Evolutionary conservation across 1,284 basidiomycete species (phyloP), one percentile per base, ranked within the genome.

Genomic region (Lignosus rhinocerotis): DNA sequence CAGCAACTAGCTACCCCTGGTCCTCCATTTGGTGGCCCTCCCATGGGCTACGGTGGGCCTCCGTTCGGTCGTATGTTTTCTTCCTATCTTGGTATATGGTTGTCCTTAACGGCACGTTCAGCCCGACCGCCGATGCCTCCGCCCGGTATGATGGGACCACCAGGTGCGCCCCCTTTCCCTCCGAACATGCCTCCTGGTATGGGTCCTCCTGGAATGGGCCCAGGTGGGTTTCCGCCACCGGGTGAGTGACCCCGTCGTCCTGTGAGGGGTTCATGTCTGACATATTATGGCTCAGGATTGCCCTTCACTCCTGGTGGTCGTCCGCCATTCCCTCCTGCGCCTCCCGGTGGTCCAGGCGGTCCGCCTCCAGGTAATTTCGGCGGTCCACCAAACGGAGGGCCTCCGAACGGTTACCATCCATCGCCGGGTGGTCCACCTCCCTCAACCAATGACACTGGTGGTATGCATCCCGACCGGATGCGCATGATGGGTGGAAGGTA

Each of bases 401-500:
- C 74, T 31, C 73, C 73, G 3, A 64, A 70, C 51, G 76, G 72
- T 32, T 68, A 73, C 47, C 65, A 76, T 52, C 72, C 70, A 14
- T 70, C 70, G 57, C 72, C 75, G 60, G 78, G 69, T 4, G 38
- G 25, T n/a, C 66, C 67, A 16, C 60, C 75, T 19, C 53, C 64
- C n/a, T 67, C 66, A 12, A 59, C 59, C 25, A 45, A 44, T 55
- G 66, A 78, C 19, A 73, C 72, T 48, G 75, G 78, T 19, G 87
- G 83, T 32, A 91, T 94, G 65, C 93, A 94, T 74, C 93, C 93
- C n/a, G 92, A 94, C 74, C 81, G 92, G 60, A 67, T 92, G 71
- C 80, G 91, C 60, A 93, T 94, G 91, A 85, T 94, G 87, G 83
- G 78, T 51, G 67, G 70, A 47, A 65, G 66, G 68, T 72, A 67